Conservation (phyloP, 192 early-diverging fungal species). For the Blastocladiella britannica region DNA sequence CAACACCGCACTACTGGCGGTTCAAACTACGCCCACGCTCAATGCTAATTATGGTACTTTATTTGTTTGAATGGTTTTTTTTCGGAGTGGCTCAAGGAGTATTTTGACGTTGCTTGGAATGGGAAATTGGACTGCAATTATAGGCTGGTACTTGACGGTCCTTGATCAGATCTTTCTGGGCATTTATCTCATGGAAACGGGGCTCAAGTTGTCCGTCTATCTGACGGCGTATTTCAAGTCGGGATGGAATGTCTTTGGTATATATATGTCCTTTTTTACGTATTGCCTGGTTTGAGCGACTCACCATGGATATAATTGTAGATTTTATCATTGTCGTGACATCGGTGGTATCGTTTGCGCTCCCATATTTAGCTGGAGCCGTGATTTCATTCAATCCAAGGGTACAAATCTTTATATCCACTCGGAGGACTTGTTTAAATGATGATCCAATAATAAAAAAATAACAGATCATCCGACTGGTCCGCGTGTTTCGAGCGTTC, state of each 20-base stretch:
- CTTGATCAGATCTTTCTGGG: constrained; percentile 14
- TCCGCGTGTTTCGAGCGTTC: constrained; percentile 11
- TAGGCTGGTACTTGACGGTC: constrained; percentile 12
- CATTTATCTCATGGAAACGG: constrained; percentile 14
- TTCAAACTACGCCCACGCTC: constrained; percentile 7
- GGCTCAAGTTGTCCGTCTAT: constrained; percentile 12
- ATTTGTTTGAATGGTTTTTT: neutral
- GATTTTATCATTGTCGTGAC: constrained; percentile 12
- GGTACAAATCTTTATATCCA: neutral
- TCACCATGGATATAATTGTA: neutral
- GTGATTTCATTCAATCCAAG: constrained; percentile 9
- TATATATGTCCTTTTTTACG: neutral
- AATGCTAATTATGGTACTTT: constrained; percentile 8
- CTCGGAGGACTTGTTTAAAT: neutral
- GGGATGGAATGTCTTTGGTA: constrained; percentile 15
- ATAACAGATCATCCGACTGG: constrained; percentile 6
- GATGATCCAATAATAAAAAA: no score
- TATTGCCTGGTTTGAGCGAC: neutral
- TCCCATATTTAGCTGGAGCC: neutral
- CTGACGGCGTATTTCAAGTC: constrained; percentile 10
- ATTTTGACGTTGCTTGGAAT: neutral
- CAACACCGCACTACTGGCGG: constrained; percentile 9
- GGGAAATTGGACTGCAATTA: neutral
- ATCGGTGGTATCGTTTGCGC: constrained; percentile 10
- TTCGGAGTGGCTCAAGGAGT: no score